Conservation (phyloP, 768 basidiomycete genomes). For the Boletus sp. region DNA sequence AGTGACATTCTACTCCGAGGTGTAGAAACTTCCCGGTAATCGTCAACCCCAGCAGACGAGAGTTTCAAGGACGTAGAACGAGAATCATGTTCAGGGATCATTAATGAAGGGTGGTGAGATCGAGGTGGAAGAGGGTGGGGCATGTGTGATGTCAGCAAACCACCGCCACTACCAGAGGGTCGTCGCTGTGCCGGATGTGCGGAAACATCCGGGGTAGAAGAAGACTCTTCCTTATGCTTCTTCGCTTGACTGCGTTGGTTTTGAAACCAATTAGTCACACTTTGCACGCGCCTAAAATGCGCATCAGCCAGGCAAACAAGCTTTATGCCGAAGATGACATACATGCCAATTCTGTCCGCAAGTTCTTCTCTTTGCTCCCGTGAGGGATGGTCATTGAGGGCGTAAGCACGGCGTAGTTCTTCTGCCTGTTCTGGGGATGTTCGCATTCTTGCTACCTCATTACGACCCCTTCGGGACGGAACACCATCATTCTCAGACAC, state of each 20-base stretch:
- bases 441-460: conserved; percentile 47
- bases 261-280: conserved; percentile 86
- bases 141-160: conserved; percentile 7
- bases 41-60: conserved; percentile 12
- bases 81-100: conserved; percentile 21
- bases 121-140: conserved; percentile 25
- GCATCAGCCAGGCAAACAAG: conserved; percentile 23
- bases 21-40: conserved; percentile 18
- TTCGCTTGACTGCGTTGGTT: conserved; percentile 78
- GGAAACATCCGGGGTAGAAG: conserved; percentile 24
- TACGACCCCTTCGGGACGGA: conserved; percentile 31
- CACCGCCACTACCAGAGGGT: conserved; percentile 11
- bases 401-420: conserved; percentile 65
- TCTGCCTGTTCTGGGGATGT: conserved; percentile 66
- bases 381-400: conserved; percentile 62
- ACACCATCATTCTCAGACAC: conserved; percentile 49
- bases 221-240: conserved; percentile 59
- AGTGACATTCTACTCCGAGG: conserved; percentile 33
- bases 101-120: conserved; percentile 32
- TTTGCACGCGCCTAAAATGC: conserved; percentile 67
- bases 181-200: conserved; percentile 11
- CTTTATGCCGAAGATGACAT: conserved; percentile 34
- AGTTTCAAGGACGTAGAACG: conserved; percentile 12
- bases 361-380: conserved; percentile 65
- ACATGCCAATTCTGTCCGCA: conserved; percentile 74